phyloP scores from a whole-genome alignment of 495 filamentous ascomycete genomes.

The Lophiotrema nucula region DNA sequence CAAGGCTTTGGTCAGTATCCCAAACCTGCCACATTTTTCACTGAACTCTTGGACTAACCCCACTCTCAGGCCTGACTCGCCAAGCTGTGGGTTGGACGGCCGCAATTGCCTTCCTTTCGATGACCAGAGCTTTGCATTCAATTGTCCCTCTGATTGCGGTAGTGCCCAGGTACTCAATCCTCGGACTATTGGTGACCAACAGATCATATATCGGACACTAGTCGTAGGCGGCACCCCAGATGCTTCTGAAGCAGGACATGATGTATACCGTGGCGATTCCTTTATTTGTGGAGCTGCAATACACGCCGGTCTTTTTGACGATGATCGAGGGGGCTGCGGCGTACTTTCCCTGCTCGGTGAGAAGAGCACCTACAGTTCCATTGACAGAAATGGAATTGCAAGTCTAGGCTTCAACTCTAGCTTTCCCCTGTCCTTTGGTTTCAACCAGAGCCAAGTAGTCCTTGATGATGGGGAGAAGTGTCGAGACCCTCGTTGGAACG shows the following conservation, averaged over 20 bases:
- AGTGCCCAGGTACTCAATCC: conserved; percentile 37
- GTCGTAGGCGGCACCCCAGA: conserved; percentile 41
- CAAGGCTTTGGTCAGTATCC: conserved; percentile 16
- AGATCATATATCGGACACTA: conserved; percentile 38
- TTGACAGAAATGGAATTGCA: conserved; percentile 34
- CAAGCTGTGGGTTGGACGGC: conserved; percentile 41
- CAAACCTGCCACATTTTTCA: neutral
- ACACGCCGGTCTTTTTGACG: conserved; percentile 40
- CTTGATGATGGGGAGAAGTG: conserved; percentile 32
- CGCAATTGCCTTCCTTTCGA: conserved; percentile 41
- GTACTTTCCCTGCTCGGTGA: conserved; percentile 40
- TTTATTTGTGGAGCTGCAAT: conserved; percentile 46
- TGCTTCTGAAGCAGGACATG: conserved; percentile 13
- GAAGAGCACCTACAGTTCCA: conserved; percentile 32
- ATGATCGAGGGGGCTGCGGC: conserved; percentile 41
- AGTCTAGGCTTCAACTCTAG: conserved; percentile 40
- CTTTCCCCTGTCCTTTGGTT: conserved; percentile 45
- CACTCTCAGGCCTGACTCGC: neutral
- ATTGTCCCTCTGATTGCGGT: conserved; percentile 42
- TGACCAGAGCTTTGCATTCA: conserved; percentile 38
- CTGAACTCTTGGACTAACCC: neutral
- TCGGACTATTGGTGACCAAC: conserved; percentile 40
- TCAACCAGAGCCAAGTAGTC: conserved; percentile 28
- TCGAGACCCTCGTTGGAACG: conserved; percentile 43
- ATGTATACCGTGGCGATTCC: conserved; percentile 43